Conservation (phyloP, 2,329 filamentous ascomycete species). For the Colletotrichum lini region DNA sequence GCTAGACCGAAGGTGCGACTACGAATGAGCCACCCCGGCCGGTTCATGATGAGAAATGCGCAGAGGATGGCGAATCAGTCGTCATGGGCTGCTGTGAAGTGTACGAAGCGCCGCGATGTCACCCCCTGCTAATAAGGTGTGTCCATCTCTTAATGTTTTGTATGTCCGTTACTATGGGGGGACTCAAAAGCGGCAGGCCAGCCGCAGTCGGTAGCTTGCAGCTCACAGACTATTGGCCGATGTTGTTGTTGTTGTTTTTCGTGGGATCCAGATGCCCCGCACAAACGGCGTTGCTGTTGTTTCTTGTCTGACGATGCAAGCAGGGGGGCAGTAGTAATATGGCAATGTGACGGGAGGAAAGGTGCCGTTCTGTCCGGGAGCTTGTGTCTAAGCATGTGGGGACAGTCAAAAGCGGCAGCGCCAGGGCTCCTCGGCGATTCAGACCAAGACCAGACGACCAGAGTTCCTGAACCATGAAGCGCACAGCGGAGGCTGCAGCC, state of each 20-base stretch:
- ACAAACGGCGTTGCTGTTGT: neutral
- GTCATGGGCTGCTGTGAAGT: neutral
- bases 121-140: neutral
- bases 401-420: too few species aligned
- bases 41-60: neutral
- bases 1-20: neutral
- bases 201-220: too few species aligned
- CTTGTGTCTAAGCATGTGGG: neutral
- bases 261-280: neutral
- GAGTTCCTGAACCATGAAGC: neutral
- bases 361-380: neutral
- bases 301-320: neutral
- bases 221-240: neutral
- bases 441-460: neutral
- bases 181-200: neutral
- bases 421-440: too few species aligned
- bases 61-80: slow-evolving; percentile 9
- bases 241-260: too few species aligned
- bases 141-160: neutral
- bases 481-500: neutral
- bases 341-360: neutral
- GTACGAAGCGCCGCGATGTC: neutral
- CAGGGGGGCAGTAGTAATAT: neutral
- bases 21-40: neutral
- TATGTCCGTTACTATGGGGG: neutral